These are phyloP conservation scores for Leccinum uliginosum DNA, from an alignment of 768 basidiomycete species.

Conservation along the genomic window DNA sequence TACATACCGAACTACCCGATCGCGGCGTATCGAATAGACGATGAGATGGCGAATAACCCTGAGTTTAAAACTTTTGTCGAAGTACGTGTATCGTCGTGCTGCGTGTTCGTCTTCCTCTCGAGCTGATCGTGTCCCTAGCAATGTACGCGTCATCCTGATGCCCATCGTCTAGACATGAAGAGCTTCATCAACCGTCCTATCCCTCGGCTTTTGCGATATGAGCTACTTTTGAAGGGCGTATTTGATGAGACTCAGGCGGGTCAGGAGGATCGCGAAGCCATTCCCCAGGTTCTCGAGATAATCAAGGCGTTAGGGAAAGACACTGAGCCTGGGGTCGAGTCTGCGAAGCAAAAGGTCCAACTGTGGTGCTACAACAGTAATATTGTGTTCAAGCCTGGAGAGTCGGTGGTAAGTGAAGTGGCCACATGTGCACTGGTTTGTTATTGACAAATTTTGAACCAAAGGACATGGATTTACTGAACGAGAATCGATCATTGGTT, in stretches of 20 bases:
- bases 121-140: conserved; percentile 28
- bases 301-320: conserved; percentile 85
- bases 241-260: conserved; percentile 66
- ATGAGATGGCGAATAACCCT: conserved; percentile 79
- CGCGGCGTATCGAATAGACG: conserved; percentile 81
- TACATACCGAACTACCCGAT: conserved; percentile 93
- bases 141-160: conserved; percentile 63
- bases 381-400: conserved; percentile 75
- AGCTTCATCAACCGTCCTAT: conserved; percentile 91
- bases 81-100: conserved; percentile 37
- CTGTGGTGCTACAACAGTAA: conserved; percentile 83
- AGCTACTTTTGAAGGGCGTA: conserved; percentile 77
- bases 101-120: background rate
- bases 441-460: conserved; percentile 1
- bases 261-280: conserved; percentile 78
- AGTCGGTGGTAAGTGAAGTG: conserved; percentile 47
- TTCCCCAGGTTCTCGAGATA: conserved; percentile 83
- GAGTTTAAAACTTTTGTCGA: conserved; percentile 82
- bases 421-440: background rate
- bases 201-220: conserved; percentile 84
- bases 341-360: conserved; percentile 85
- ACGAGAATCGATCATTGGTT: conserved; percentile 78
- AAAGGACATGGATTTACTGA: conserved; percentile 84
- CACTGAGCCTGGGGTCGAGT: conserved; percentile 80
- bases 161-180: conserved; percentile 86